These are phyloP conservation scores for Daldinia concentrica DNA, from an alignment of 495 filamentous ascomycete genomes.

Conservation along the genomic window DNA sequence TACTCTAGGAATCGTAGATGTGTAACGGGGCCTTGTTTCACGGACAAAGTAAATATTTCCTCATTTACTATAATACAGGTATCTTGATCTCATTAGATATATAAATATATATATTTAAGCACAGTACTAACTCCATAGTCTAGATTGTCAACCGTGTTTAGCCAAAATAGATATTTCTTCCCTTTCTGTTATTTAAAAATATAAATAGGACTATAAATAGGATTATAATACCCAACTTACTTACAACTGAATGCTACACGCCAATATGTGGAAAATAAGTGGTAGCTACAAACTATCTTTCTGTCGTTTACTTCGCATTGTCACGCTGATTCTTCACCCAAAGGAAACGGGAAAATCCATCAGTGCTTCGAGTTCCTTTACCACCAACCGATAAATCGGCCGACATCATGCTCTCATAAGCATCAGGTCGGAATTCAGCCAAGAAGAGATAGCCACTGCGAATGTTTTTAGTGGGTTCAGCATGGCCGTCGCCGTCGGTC, in stretches of 20 bases:
- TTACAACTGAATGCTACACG: not conserved
- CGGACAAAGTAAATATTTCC: not conserved
- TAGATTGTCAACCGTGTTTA: too few relatives aligned
- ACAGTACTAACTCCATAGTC: too few relatives aligned
- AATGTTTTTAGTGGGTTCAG: not conserved
- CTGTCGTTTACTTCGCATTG: slow-evolving; percentile 9
- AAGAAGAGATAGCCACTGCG: not conserved
- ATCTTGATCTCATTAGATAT: too few relatives aligned
- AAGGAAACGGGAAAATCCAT: slow-evolving; percentile 32
- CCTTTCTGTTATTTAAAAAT: not conserved
- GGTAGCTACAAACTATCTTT: not conserved
- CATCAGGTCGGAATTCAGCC: slow-evolving; percentile 32
- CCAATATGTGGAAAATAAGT: not conserved
- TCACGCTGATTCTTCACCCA: slow-evolving; percentile 35
- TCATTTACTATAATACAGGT: too few relatives aligned
- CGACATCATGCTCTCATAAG: slow-evolving; percentile 30
- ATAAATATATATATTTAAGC: too few relatives aligned
- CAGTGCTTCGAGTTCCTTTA: slow-evolving; percentile 18
- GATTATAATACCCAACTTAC: not conserved
- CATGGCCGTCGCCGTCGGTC: not conserved
- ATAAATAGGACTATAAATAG: not conserved
- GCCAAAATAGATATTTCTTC: not conserved
- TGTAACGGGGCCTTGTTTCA: not conserved
- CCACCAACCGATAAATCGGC: slow-evolving; percentile 19
- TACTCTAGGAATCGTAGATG: not conserved